Evolutionary conservation across 108 stramenopile species (phyloP).

Genomic region (Aurantiochytrium sp.): DNA sequence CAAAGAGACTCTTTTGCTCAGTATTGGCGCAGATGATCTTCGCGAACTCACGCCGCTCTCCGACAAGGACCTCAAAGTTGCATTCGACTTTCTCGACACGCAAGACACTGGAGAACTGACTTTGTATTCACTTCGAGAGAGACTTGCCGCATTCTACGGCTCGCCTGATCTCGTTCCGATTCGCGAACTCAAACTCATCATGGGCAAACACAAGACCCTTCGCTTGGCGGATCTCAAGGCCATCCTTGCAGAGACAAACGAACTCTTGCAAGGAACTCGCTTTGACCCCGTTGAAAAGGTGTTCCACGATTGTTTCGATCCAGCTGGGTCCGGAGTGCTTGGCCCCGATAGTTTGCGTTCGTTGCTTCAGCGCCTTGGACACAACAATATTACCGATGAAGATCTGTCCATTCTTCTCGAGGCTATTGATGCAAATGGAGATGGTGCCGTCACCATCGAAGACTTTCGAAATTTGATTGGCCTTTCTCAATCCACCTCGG

Average conservation of each 20-base stretch:
- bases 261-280: not conserved
- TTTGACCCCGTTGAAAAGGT: slow-evolving; percentile 53
- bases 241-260: not conserved
- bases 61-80: not conserved
- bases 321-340: slow-evolving; percentile 38
- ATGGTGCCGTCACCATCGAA: slow-evolving; percentile 35
- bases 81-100: not conserved
- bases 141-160: not conserved
- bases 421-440: slow-evolving; percentile 49
- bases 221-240: not conserved
- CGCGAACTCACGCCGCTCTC: not conserved
- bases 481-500: not conserved
- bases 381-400: slow-evolving; percentile 44
- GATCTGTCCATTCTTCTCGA: slow-evolving; percentile 45
- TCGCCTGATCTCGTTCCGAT: not conserved
- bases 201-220: not conserved
- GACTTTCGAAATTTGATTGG: slow-evolving; percentile 37
- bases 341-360: slow-evolving; percentile 26
- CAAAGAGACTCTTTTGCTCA: not conserved
- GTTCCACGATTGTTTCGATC: slow-evolving; percentile 45
- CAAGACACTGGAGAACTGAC: not conserved
- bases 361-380: slow-evolving; percentile 48
- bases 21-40: not conserved
- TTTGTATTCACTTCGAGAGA: not conserved
- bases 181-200: not conserved